Evolutionary conservation across 1,139 yeast species (phyloP), one percentile per base, ranked within the genome.

Genomic region (Kluyveromyces sp.): DNA sequence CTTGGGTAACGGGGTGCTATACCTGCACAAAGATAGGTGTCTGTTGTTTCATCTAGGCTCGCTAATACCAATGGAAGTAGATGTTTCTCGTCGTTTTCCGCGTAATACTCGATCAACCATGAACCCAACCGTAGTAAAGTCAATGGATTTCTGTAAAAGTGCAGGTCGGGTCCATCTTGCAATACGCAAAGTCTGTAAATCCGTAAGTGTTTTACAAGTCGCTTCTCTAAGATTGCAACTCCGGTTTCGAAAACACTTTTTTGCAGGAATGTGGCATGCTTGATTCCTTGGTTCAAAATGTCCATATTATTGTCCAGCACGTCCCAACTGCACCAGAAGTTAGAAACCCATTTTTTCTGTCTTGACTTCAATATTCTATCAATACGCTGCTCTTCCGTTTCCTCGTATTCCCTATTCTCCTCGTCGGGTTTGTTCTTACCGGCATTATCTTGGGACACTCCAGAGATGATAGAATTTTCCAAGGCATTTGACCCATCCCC

Each of bases 311-410:
- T 72, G 62, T 81, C 81, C 43, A 90, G 70, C 0, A 97, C 88
- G 67, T 92, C 98, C 94, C 96, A 94, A 10, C 96, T 86, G 32
- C 80, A 75, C 97, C 98, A 92, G 63, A 94, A 94, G 61, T 90
- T 89, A 45, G 78, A 76, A 3, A 90, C 80, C 95, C 96, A 92
- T 42, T 77, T 74, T 54, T 80, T 77, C 55, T 84, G 90, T 58
- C 80, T 71, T 46, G 69, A 69, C 15, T 67, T 66, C 31, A 81
- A 75, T 47, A 74, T 62, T 29, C 30, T n/a, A 45, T 68, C 67
- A 35, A 76, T 70, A 31, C 66, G 63, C 25, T 68, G 72, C 25
- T 69, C 73, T n/a, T 34, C 37, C 26, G 68, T 72, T 32, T 63
- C 63, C 4, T 62, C 64, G 7, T 53, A 46, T 25, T 56, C 60